These are phyloP conservation scores for Tarenaya hassleriana DNA, from an alignment of 345 rosid species.

Conservation along the genomic window DNA sequence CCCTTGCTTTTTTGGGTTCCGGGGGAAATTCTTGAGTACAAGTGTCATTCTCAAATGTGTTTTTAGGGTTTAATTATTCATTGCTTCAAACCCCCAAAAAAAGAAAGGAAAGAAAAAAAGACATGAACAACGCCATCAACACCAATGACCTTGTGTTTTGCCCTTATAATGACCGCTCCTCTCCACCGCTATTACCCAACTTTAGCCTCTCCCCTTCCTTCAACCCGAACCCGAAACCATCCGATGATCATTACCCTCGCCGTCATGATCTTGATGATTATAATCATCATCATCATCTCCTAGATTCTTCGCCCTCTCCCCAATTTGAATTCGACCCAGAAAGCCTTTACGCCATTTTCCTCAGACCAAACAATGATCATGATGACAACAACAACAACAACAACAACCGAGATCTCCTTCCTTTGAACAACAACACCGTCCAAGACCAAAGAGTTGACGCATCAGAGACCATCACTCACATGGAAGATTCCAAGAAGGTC, in stretches of 20 bases:
- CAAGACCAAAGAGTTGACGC: slow-evolving; percentile 21
- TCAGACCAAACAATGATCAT: slow-evolving; percentile 16
- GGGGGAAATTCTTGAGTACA: slow-evolving; percentile 24
- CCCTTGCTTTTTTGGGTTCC: slow-evolving; percentile 17
- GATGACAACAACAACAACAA: slow-evolving; percentile 19
- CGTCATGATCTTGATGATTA: slow-evolving; percentile 19
- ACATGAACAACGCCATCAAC: slow-evolving; percentile 31
- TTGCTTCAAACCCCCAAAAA: slow-evolving; percentile 12
- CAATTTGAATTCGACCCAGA: slow-evolving; percentile 32
- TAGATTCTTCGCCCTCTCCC: slow-evolving; percentile 43
- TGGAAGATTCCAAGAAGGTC: slow-evolving; percentile 28
- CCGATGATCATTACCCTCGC: slow-evolving; percentile 24
- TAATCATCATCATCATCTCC: slow-evolving; percentile 15
- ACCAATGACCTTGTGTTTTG: slow-evolving; percentile 29
- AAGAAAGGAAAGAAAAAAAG: no score
- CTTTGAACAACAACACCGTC: slow-evolving; percentile 21
- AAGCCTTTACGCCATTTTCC: slow-evolving; percentile 24
- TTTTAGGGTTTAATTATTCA: slow-evolving; percentile 23
- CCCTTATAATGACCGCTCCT: slow-evolving; percentile 34
- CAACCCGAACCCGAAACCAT: slow-evolving; percentile 21
- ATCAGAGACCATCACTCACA: slow-evolving; percentile 26
- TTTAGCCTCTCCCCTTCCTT: slow-evolving; percentile 30
- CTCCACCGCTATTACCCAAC: slow-evolving; percentile 28
- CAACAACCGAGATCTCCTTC: slow-evolving; percentile 28
- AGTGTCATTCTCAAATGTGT: slow-evolving; percentile 29